Evolutionary conservation across 805 yeast species (phyloP).

Genomic region (Metschnikowia gelsemii): DNA sequence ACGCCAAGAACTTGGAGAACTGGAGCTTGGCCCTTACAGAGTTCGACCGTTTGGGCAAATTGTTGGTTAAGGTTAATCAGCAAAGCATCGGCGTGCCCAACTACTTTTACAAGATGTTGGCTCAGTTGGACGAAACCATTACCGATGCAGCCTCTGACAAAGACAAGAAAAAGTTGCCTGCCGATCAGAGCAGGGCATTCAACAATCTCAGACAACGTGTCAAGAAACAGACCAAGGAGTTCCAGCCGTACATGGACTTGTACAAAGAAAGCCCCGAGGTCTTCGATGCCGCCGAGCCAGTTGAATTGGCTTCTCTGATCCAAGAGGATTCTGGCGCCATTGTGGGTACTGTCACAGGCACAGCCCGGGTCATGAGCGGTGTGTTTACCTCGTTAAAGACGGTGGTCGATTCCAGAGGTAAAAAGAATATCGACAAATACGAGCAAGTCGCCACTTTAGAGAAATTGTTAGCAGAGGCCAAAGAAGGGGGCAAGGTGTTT

Average conservation of each 20-base stretch:
- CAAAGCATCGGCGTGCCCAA: conserved; percentile 75
- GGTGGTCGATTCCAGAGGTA: conserved; percentile 89
- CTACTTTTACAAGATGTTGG: conserved; percentile 64
- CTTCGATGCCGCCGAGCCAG: conserved; percentile 58
- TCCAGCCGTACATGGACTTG: conserved; percentile 54
- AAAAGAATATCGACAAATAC: conserved; percentile 80
- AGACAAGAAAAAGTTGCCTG: conserved; percentile 71
- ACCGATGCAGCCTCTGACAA: conserved; percentile 47
- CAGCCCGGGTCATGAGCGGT: conserved; percentile 39
- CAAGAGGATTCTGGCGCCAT: conserved; percentile 30
- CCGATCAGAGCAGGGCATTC: conserved; percentile 79
- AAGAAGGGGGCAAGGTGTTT: conserved; percentile 47
- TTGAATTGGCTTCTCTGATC: conserved; percentile 35
- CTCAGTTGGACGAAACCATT: conserved; percentile 69
- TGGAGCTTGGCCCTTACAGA: conserved; percentile 76
- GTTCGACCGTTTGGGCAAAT: conserved; percentile 74
- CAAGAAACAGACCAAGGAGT: conserved; percentile 73
- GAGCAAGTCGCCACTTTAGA: conserved; percentile 78
- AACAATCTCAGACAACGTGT: conserved; percentile 87
- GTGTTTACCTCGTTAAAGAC: conserved; percentile 72
- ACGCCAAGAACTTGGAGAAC: conserved; percentile 65
- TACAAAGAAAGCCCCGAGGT: conserved; percentile 70
- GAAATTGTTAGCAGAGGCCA: conserved; percentile 45
- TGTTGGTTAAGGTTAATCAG: conserved; percentile 67
- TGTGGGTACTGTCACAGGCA: conserved; percentile 35